phyloP scores from a whole-genome alignment of 2,329 filamentous ascomycete genomes.

The Cordyceps farinosa region DNA sequence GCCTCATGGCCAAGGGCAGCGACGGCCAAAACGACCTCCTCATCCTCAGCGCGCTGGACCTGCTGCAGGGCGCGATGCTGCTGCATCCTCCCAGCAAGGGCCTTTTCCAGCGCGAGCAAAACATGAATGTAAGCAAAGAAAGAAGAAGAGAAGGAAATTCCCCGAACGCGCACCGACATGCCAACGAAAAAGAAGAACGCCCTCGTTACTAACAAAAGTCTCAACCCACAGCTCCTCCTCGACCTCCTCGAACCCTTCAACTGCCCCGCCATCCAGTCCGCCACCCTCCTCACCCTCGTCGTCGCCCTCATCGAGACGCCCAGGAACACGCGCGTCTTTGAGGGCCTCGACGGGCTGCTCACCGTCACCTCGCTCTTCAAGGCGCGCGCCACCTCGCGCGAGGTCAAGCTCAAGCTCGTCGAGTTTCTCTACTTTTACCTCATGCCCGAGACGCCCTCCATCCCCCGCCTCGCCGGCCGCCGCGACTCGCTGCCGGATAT shows the following conservation, averaged over 20 bases:
- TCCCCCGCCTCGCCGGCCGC: slow-evolving; percentile 44
- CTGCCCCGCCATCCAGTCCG: slow-evolving; percentile 86
- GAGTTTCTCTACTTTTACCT: slow-evolving; percentile 99
- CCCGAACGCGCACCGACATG: too few relatives aligned
- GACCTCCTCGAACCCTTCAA: slow-evolving; percentile 92
- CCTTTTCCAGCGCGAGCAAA: slow-evolving; percentile 81
- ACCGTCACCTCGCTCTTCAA: slow-evolving; percentile 93
- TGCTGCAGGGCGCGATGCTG: slow-evolving; percentile 83
- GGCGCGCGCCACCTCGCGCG: slow-evolving; percentile 74
- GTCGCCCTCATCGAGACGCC: slow-evolving; percentile 83
- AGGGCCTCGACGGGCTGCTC: slow-evolving; percentile 84
- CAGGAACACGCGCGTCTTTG: slow-evolving; percentile 85
- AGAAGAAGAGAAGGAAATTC: too few relatives aligned
- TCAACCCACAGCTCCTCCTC: slow-evolving; percentile 63
- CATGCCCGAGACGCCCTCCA: slow-evolving; percentile 77
- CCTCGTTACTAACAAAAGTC: too few relatives aligned
- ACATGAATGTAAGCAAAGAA: slow-evolving; percentile 73
- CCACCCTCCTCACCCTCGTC: slow-evolving; percentile 85
- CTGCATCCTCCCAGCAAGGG: slow-evolving; percentile 86
- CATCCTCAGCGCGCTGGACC: slow-evolving; percentile 81
- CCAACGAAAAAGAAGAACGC: not conserved
- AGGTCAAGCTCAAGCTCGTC: slow-evolving; percentile 92
- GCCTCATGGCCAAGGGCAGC: slow-evolving; percentile 76
- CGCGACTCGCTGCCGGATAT: slow-evolving; percentile 47
- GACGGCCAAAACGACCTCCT: slow-evolving; percentile 83